These are phyloP conservation scores for Cladosporium phlei DNA, from an alignment of 2,329 filamentous ascomycete species.

Conservation along the genomic window DNA sequence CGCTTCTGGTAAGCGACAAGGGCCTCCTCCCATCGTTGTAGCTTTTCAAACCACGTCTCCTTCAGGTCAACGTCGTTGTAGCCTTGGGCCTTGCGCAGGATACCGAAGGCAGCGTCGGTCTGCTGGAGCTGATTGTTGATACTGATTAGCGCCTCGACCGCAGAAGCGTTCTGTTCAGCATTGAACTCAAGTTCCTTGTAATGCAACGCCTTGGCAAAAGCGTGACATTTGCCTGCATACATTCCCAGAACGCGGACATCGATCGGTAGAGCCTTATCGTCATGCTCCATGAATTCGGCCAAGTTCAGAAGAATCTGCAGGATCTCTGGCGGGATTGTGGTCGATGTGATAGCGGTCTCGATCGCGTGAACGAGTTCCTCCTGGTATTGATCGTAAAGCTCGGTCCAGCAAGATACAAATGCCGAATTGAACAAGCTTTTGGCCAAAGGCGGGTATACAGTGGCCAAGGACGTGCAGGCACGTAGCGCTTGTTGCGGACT, in stretches of 20 bases:
- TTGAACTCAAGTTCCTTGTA: slow-evolving; percentile 99
- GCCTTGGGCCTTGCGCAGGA: slow-evolving; percentile 88
- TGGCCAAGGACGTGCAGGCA: slow-evolving; percentile 86
- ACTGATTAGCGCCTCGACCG: slow-evolving; percentile 93
- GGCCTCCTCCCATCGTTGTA: slow-evolving; percentile 97
- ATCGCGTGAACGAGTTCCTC: slow-evolving; percentile 95
- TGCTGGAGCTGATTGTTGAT: slow-evolving; percentile 99
- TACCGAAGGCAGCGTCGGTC: slow-evolving; percentile 97
- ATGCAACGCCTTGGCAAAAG: slow-evolving; percentile 94
- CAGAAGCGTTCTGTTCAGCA: slow-evolving; percentile 91
- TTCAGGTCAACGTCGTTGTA: slow-evolving; percentile 95
- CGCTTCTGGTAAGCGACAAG: slow-evolving; percentile 86
- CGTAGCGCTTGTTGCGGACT: slow-evolving; percentile 92
- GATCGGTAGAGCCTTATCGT: slow-evolving; percentile 95
- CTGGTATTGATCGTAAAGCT: slow-evolving; percentile 93
- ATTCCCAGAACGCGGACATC: slow-evolving; percentile 92
- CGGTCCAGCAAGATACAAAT: slow-evolving; percentile 98
- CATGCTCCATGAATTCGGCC: slow-evolving; percentile 99
- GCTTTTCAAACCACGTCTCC: slow-evolving; percentile 98
- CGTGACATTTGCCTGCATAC: slow-evolving; percentile 94
- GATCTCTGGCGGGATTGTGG: slow-evolving; percentile 93
- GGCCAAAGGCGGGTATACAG: slow-evolving; percentile 84
- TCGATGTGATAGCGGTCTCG: slow-evolving; percentile 89
- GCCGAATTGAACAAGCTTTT: slow-evolving; percentile 96
- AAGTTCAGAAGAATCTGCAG: slow-evolving; percentile 90